phyloP scores from a whole-genome alignment of 345 rosid species.

The Gossypium stocksii region DNA sequence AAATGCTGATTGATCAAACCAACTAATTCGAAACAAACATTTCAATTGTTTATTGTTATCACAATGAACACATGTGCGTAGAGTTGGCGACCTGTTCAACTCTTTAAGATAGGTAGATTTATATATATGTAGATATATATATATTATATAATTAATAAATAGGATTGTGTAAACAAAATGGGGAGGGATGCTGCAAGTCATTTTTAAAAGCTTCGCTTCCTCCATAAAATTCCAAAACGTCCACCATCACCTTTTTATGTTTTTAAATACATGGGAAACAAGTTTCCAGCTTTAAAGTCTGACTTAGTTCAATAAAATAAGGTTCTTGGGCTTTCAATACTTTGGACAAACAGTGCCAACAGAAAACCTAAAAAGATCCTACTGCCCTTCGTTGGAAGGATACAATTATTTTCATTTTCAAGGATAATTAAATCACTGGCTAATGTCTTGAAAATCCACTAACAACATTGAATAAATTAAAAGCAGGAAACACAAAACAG shows the following conservation, averaged over 20 bases:
- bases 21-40: slow-evolving; percentile 4
- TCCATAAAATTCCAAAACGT: slow-evolving; percentile 37
- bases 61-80: not conserved
- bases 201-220: slow-evolving; percentile 19
- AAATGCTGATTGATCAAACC: not conserved
- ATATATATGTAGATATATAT: no score
- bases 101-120: not conserved
- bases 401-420: not conserved
- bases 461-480: no score
- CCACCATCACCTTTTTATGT: slow-evolving; percentile 13
- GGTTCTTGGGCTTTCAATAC: slow-evolving; percentile 1
- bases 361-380: slow-evolving; percentile 1
- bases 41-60: not conserved
- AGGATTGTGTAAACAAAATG: not conserved
- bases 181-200: not conserved
- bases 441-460: no score
- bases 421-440: not conserved
- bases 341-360: not conserved
- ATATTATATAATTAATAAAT: not conserved
- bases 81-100: slow-evolving; percentile 1
- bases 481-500: not conserved
- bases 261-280: slow-evolving; percentile 13
- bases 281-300: slow-evolving; percentile 25
- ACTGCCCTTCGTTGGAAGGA: not conserved
- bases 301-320: slow-evolving; percentile 26